Conservation (phyloP, 192 early-diverging fungal genomes). For the Chytriomyces sp. region DNA sequence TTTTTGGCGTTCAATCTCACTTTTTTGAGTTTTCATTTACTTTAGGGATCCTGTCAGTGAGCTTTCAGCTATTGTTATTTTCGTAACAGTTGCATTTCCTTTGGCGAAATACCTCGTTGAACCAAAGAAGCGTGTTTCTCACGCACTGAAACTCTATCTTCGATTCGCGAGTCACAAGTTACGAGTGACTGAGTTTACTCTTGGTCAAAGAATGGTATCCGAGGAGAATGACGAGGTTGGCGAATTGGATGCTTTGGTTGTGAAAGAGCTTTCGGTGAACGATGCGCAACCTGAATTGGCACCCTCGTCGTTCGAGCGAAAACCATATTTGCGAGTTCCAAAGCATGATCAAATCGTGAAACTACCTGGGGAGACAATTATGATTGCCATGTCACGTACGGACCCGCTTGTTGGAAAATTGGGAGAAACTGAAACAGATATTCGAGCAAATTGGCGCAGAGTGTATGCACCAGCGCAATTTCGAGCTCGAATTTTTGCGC, state of each 20-base stretch:
- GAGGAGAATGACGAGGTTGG: background rate
- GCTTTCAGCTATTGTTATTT: background rate
- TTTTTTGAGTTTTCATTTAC: background rate
- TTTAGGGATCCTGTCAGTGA: background rate
- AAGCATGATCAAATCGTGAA: constrained; percentile 1
- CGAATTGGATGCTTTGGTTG: background rate
- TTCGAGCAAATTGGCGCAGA: background rate
- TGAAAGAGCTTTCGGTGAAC: background rate
- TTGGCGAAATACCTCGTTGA: background rate
- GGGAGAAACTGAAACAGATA: background rate
- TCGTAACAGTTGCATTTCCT: background rate
- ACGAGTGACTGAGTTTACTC: background rate
- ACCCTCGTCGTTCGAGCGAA: background rate
- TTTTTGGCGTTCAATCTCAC: background rate
- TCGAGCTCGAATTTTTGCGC: background rate
- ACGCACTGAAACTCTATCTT: background rate
- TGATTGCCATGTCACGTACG: background rate
- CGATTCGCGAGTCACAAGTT: background rate
- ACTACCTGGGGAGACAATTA: background rate
- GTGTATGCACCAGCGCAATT: background rate
- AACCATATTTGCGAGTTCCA: background rate
- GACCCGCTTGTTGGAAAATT: background rate
- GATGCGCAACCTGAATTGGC: background rate
- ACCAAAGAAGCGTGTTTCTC: background rate
- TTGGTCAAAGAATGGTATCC: background rate